phyloP scores from a whole-genome alignment of 2,329 filamentous ascomycete species.

The Fonsecaea nubica region DNA sequence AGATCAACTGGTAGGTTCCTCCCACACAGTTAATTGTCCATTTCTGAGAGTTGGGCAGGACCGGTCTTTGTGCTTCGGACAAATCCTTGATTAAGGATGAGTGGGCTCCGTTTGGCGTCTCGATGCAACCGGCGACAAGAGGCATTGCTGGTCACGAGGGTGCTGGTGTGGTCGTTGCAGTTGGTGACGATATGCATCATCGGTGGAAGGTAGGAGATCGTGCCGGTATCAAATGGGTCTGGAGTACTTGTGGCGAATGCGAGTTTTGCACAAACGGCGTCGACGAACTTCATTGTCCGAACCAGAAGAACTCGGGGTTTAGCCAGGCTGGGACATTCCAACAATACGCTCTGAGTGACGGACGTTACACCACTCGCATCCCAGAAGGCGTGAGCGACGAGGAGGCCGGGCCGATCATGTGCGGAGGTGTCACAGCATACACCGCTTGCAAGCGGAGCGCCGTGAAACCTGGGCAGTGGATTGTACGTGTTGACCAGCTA shows the following conservation, averaged over 20 bases:
- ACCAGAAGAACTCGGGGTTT: constrained; percentile 49
- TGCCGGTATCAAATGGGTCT: constrained; percentile 90
- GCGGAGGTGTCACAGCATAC: constrained; percentile 46
- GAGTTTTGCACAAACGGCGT: constrained; percentile 69
- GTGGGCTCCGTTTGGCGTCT: constrained; percentile 36
- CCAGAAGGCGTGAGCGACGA: constrained; percentile 48
- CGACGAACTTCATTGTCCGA: constrained; percentile 47
- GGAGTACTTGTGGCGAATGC: constrained; percentile 82
- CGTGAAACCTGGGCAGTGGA: constrained; percentile 43
- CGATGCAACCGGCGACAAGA: constrained; percentile 36
- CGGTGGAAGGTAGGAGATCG: constrained; percentile 81
- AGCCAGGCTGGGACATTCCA: constrained; percentile 49
- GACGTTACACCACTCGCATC: constrained; percentile 46
- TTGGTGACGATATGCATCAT: constrained; percentile 73
- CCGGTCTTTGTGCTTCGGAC: constrained; percentile 89
- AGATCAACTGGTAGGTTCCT: constrained; percentile 73
- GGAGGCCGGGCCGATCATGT: constrained; percentile 50
- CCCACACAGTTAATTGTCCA: background rate
- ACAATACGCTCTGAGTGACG: constrained; percentile 47
- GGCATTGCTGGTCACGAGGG: constrained; percentile 62
- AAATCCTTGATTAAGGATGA: constrained; percentile 41
- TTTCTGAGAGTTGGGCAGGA: constrained; percentile 30
- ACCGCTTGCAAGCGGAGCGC: constrained; percentile 52
- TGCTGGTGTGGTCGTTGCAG: constrained; percentile 81
- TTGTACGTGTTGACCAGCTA: constrained; percentile 32